Evolutionary conservation across 1,284 basidiomycete genomes (phyloP), one percentile per base, ranked within the genome.

Genomic region (Hypsizygus ulmarius): DNA sequence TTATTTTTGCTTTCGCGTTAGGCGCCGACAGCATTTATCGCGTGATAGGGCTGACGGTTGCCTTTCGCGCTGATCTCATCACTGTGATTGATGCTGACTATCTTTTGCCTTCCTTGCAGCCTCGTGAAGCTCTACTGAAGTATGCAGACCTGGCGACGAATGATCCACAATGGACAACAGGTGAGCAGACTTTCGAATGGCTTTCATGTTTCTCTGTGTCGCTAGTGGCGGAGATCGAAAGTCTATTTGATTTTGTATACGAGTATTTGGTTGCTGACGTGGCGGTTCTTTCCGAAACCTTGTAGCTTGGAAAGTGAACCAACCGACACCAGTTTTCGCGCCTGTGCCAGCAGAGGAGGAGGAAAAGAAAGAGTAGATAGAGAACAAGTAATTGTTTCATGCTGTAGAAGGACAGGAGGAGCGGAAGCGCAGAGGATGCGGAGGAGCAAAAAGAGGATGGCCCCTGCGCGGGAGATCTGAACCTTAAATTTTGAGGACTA

Each of bases 101-200:
- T 50, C 34, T 49, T 42, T 54, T 54, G 46, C 54, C 52, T 50
- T 56, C 53, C 53, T 47, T 62, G 39, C 72, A 98, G 90, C 96
- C 96, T 27, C 85, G 96, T 55, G 94, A 97, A 71, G 96, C 96
- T 3, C 72, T 99, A 54, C 86, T 99, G 76, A 93, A 87, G 70
- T 98, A 96, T 61, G 96, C 95, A 15, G 73, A 85, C 16, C 66
- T 73, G 56, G 85, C 85, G 59, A 82, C 91, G 25, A 71, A 77
- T 50, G 85, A 94, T 63, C 88, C 87, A 40, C 77, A 82, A 59
- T 93, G 87, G 85, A 93, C 91, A 27, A 70, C 68, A 69, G 90
- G 90, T 87, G 69, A 75, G 86, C 72, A 33, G 39, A 32, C 21
- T 3, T 25, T 45, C 45, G 42, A 38, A 43, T 57, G 61, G 63